A percentile compares a stretch with the other conserved stretches of the same genome.
Conservation (phyloP, 176 grass and related monocot species). For the Zoysia japonica region DNA sequence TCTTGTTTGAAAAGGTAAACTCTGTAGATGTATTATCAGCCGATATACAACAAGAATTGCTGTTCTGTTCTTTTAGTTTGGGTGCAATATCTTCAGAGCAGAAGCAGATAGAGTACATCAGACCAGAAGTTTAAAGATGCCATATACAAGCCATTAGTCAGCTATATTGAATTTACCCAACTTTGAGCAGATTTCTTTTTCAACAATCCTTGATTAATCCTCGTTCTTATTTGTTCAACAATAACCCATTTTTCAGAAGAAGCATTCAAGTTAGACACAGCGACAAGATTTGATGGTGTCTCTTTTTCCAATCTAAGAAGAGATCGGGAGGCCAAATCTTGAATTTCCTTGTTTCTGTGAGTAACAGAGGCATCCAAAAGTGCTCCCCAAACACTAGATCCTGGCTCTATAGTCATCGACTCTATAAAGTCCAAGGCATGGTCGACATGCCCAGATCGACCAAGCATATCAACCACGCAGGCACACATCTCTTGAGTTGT, state of each 20-base stretch:
- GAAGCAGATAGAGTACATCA: constrained; percentile 4
- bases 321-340: constrained; percentile 53
- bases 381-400: constrained; percentile 64
- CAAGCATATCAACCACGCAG: constrained; percentile 64
- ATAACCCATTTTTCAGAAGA: constrained; percentile 61
- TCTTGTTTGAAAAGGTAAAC: neutral
- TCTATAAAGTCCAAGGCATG: constrained; percentile 60
- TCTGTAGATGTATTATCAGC: neutral
- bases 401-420: constrained; percentile 50
- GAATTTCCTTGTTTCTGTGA: constrained; percentile 52
- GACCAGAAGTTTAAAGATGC: neutral
- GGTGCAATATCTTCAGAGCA: neutral
- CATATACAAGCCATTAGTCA: neutral
- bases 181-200: constrained; percentile 59
- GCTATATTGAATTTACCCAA: constrained; percentile 49
- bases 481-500: constrained; percentile 69
- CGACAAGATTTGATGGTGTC: constrained; percentile 60
- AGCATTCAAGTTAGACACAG: constrained; percentile 64
- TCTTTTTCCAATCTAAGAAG: constrained; percentile 54
- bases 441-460: constrained; percentile 50
- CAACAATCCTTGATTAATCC: constrained; percentile 46
- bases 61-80: constrained; percentile 6
- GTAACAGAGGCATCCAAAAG: constrained; percentile 65
- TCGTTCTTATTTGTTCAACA: constrained; percentile 61
- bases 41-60: neutral